Percentiles rank a stretch among this genome's conserved stretches.
These are phyloP conservation scores for Pseudocercospora musae DNA, from an alignment of 2,329 filamentous ascomycete genomes.

Conservation along the genomic window DNA sequence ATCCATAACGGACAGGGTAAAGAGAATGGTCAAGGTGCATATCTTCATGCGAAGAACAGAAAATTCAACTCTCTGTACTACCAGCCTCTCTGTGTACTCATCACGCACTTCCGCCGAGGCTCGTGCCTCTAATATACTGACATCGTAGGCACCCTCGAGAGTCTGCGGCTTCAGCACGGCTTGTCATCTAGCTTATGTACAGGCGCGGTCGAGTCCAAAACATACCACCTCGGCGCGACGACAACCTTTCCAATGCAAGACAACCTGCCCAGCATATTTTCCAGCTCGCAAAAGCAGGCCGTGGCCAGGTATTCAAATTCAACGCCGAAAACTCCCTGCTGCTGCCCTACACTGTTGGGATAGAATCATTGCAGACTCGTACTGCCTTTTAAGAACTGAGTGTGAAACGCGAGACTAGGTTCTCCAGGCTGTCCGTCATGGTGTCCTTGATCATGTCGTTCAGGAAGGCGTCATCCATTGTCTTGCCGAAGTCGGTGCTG, in stretches of 20 bases:
- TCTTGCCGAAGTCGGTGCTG: conserved; percentile 37
- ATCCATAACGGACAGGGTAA: neutral
- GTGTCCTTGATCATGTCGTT: conserved; percentile 36
- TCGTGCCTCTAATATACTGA: conserved; percentile 1
- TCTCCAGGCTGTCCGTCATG: conserved; percentile 28
- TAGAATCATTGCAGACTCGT: neutral
- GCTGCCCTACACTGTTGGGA: conserved; percentile 10
- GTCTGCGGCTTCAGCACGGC: conserved; percentile 2
- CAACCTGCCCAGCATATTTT: conserved; percentile 8
- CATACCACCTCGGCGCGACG: neutral
- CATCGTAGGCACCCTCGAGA: conserved; percentile 2
- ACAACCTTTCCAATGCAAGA: conserved; percentile 3
- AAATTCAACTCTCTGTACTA: conserved; percentile 7
- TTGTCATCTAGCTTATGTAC: conserved; percentile 7
- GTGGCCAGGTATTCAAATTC: conserved; percentile 5
- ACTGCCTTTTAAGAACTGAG: conserved; percentile 17
- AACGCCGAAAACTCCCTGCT: conserved; percentile 10
- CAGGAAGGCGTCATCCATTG: conserved; percentile 36
- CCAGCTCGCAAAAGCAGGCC: conserved; percentile 8
- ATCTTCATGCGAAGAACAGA: conserved; percentile 1
- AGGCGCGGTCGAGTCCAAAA: conserved; percentile 6
- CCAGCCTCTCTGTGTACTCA: conserved; percentile 16
- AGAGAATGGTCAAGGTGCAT: neutral
- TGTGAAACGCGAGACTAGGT: conserved; percentile 40
- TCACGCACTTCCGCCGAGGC: conserved; percentile 11